Evolutionary conservation across 371 early-diverging fungal species (phyloP).

Genomic region (Syncephalastrum monosporum): DNA sequence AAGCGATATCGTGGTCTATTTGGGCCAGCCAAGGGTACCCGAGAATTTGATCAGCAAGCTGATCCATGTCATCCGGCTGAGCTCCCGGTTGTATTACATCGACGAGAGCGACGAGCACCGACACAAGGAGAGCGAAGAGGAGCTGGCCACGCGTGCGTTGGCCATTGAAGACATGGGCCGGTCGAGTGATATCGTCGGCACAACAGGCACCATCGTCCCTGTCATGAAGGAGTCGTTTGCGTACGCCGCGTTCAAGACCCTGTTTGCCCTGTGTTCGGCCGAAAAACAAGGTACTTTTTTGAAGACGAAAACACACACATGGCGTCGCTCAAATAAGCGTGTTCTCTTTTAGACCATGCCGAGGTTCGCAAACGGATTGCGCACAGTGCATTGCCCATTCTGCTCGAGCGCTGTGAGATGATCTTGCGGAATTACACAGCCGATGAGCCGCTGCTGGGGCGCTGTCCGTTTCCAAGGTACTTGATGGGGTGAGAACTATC

Average conservation of each 20-base stretch:
- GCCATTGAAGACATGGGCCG: constrained; percentile 17
- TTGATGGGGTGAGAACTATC: constrained; percentile 46
- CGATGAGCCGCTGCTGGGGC: constrained; percentile 76
- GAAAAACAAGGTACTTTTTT: constrained; percentile 43
- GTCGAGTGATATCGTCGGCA: constrained; percentile 40
- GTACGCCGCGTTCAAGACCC: constrained; percentile 60
- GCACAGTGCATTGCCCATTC: constrained; percentile 61
- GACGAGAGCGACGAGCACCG: constrained; percentile 29
- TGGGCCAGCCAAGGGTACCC: constrained; percentile 70
- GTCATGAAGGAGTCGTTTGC: constrained; percentile 74
- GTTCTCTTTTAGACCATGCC: constrained; percentile 27
- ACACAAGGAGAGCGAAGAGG: constrained; percentile 12
- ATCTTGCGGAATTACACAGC: constrained; percentile 68
- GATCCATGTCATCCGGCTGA: constrained; percentile 56
- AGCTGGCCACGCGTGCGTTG: constrained; percentile 14
- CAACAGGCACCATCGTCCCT: constrained; percentile 62
- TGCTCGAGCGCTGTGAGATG: constrained; percentile 69
- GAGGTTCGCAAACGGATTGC: constrained; percentile 64
- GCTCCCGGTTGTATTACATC: constrained; percentile 52
- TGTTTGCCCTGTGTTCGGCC: constrained; percentile 68
- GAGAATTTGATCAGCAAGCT: constrained; percentile 55
- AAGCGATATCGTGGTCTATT: constrained; percentile 63
- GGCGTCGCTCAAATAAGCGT: not conserved
- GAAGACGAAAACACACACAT: not conserved
- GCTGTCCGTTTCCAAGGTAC: constrained; percentile 79